These are phyloP conservation scores for Catharanthus roseus DNA, from an alignment of 257 asterid species.

Conservation along the genomic window DNA sequence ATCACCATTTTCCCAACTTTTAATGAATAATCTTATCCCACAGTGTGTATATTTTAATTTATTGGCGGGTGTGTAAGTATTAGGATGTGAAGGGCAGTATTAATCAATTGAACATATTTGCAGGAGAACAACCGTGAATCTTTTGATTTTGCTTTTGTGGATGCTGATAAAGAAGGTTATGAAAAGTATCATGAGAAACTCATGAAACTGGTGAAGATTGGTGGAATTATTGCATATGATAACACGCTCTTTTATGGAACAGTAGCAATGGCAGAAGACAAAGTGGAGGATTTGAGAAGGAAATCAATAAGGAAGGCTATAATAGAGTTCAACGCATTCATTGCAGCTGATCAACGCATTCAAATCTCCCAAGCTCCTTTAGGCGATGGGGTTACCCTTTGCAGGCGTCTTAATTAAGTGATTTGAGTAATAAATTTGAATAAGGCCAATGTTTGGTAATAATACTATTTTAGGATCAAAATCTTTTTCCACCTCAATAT, in stretches of 20 bases:
- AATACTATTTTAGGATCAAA: no score
- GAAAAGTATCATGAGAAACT: constrained; percentile 45
- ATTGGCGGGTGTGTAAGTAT: no score
- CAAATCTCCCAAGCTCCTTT: constrained; percentile 42
- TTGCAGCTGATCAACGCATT: constrained; percentile 35
- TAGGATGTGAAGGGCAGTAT: no score
- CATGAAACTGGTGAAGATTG: constrained; percentile 39
- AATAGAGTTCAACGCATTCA: constrained; percentile 20
- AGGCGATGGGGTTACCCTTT: constrained; percentile 56
- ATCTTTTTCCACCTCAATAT: no score
- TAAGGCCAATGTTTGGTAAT: no score
- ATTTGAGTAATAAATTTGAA: no score
- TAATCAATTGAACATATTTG: no score
- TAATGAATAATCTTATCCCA: no score
- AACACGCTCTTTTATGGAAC: constrained; percentile 54
- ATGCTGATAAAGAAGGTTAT: constrained; percentile 42
- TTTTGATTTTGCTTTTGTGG: constrained; percentile 55
- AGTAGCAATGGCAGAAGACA: constrained; percentile 28
- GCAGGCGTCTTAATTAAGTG: constrained; percentile 33
- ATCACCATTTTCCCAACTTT: no score
- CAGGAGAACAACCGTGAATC: constrained; percentile 20
- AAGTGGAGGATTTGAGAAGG: neutral
- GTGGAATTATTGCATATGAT: constrained; percentile 46
- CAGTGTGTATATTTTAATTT: no score
- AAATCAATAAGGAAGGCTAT: neutral